Evolutionary conservation across 331 rosid species (phyloP).

Genomic region (Telfairia occidentalis): DNA sequence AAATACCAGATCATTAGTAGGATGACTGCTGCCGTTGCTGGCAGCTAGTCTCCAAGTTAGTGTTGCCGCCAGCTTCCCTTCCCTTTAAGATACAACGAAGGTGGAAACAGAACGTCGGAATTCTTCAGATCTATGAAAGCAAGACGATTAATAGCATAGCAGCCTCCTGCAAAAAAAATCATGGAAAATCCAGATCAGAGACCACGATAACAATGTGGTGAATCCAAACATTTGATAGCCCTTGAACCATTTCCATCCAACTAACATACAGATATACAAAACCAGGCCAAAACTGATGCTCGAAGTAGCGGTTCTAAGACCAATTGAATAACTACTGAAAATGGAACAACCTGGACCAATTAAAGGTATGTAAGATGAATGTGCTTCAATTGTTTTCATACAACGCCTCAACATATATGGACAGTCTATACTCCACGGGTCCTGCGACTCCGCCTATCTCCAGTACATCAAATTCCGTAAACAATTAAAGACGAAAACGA

Average conservation of each 20-base stretch:
- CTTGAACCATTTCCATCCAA: background rate
- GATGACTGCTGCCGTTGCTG: conserved; percentile 72
- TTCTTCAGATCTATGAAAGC: conserved; percentile 58
- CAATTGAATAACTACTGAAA: background rate
- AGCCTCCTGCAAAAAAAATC: conserved; percentile 39
- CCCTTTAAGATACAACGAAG: conserved; percentile 21
- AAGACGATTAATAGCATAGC: conserved; percentile 29
- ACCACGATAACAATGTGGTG: background rate
- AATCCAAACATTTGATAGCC: background rate
- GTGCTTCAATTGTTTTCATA: background rate
- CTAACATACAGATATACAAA: background rate
- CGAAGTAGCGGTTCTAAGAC: background rate
- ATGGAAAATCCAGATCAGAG: conserved; percentile 24
- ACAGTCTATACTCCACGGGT: background rate
- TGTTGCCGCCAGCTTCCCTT: conserved; percentile 65
- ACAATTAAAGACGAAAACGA: conserved; percentile 3
- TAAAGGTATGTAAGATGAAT: background rate
- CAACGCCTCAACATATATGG: background rate
- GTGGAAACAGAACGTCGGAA: conserved; percentile 21
- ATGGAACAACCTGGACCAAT: background rate
- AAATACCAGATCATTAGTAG: conserved; percentile 67
- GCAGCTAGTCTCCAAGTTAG: conserved; percentile 68
- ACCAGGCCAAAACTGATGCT: background rate
- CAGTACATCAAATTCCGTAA: background rate
- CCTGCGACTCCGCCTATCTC: background rate